Base-by-base conservation (phyloP, 805 yeast species). In the Yarrowia sp. region DNA sequence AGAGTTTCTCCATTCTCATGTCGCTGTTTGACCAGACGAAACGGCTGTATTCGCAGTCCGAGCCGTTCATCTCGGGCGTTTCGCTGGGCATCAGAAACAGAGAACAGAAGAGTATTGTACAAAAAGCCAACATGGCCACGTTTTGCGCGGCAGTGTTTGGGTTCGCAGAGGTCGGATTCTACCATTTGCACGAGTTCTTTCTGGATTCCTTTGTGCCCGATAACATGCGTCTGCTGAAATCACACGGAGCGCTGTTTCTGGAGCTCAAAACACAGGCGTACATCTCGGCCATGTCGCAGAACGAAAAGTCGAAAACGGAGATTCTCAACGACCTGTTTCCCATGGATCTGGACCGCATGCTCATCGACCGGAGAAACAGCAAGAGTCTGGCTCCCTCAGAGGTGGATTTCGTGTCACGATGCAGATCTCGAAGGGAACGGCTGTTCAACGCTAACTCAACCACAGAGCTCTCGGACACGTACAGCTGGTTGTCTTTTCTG, bases 231-330 rank as follows among this genome's bases (percentile, higher is more conserved):
- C 79, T 95, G 49, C 79, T 92, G 69, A 92, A 92, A 75, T 85
- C 90, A 10, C 97, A 91, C 72, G 92, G 95, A 0, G 86, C 85
- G 13, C 78, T 95, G 63, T 92, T 83, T 72, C 80, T 95, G 46
- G 98, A 95, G 72, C 82, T 95, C 75, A 95, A 95, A 76, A 95
- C 99, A 0, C 99, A 95, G 77, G 97, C 97, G 0, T 95, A 87
- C 74, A 92, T 95, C 20, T 88, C 97, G 0, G 97, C 96, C 0
- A 77, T 93, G 69, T 91, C 89, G 13, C 77, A 76, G 55, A 83
- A 83, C 12, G 85, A 86, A 66, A 80, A 89, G 71, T 79, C 89
- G 1, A 83, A 85, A 70, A 83, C 83, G 68, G 93, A 88, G 52
- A 84, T 91, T 12, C 79, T 93, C 71, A 86, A 89, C 66, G 91